phyloP scores from a whole-genome alignment of 805 yeast species.

The Cyberlindnera mrakii region DNA sequence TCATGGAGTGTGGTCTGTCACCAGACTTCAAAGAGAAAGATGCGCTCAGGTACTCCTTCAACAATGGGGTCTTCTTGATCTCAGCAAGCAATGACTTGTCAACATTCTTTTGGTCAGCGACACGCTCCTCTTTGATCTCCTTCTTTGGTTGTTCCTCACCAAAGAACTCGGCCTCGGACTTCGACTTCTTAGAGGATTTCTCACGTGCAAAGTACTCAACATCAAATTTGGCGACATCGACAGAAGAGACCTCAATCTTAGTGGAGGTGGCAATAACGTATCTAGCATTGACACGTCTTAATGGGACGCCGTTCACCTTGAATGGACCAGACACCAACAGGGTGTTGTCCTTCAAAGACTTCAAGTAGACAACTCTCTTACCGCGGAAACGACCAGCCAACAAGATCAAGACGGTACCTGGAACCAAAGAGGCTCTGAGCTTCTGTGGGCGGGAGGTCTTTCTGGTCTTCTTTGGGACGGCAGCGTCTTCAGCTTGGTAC shows the following conservation, averaged over 20 bases:
- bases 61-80: conserved; percentile 95
- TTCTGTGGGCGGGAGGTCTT: conserved; percentile 89
- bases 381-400: conserved; percentile 99
- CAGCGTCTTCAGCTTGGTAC: conserved; percentile 90
- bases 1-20: conserved; percentile 97
- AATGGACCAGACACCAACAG: conserved; percentile 97
- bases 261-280: conserved; percentile 99
- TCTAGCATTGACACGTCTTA: conserved; percentile 98
- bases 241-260: conserved; percentile 70
- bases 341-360: conserved; percentile 96
- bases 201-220: conserved; percentile 96
- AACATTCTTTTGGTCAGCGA: conserved; percentile 93
- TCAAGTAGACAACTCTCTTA: conserved; percentile 97
- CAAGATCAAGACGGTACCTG: conserved; percentile 96
- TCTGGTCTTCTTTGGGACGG: conserved; percentile 85
- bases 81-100: conserved; percentile 89
- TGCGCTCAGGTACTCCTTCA: conserved; percentile 93
- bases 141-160: conserved; percentile 68
- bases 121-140: conserved; percentile 89
- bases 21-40: conserved; percentile 96
- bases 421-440: conserved; percentile 91
- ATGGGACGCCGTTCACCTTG: conserved; percentile 99
- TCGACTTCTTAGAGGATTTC: conserved; percentile 73
- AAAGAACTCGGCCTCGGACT: conserved; percentile 91
- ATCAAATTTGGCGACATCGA: conserved; percentile 86